Evolutionary conservation across 1,284 basidiomycete species (phyloP).

Genomic region (Puccinia triticina): DNA sequence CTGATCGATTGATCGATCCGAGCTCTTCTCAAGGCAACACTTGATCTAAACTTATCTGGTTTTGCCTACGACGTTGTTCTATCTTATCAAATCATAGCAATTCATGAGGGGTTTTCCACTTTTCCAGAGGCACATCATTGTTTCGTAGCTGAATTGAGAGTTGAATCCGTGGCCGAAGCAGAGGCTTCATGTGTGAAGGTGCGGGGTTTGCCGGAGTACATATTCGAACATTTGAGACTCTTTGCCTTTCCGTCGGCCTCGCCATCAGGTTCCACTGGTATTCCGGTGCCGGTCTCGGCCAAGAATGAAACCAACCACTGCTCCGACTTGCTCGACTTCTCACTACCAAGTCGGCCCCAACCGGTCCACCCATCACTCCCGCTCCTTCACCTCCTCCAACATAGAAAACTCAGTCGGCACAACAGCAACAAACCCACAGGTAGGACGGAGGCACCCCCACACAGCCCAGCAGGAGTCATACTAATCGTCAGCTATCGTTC

Average conservation of each 20-base stretch:
- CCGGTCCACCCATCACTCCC: conserved; percentile 17
- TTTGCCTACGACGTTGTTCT: not conserved
- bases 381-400: conserved; percentile 28
- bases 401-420: conserved; percentile 5
- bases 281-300: not conserved
- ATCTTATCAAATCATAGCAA: not conserved
- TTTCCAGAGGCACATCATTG: not conserved
- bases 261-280: not conserved
- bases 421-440: conserved; percentile 17
- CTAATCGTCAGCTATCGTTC: not conserved
- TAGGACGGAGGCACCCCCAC: not conserved
- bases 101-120: not conserved
- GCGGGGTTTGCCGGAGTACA: no score
- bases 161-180: no score
- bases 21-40: conserved; percentile 12
- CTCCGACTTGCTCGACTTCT: conserved; percentile 14
- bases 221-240: not conserved
- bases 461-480: not conserved
- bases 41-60: not conserved
- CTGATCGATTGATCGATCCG: conserved; percentile 34
- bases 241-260: not conserved
- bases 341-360: conserved; percentile 13
- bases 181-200: no score
- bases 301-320: conserved; percentile 28
- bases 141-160: not conserved